phyloP scores from a whole-genome alignment of 257 asterid genomes.

The Verbena officinalis region DNA sequence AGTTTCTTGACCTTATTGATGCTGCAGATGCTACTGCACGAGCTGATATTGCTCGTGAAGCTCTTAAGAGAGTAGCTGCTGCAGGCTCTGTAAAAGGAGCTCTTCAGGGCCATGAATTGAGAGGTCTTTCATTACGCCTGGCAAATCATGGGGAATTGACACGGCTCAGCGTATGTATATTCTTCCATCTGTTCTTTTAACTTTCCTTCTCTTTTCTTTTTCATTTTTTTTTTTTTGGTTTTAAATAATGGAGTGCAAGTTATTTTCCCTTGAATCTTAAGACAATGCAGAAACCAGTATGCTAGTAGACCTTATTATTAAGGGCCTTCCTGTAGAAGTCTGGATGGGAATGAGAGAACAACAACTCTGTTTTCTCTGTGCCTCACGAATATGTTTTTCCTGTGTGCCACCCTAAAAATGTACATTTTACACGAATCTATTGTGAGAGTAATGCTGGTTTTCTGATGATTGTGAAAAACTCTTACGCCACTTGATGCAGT shows the following conservation, averaged over 20 bases:
- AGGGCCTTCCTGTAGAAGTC: no score
- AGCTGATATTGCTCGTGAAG: slow-evolving; percentile 97
- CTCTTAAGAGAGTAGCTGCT: slow-evolving; percentile 96
- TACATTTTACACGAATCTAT: no score
- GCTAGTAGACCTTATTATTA: no score
- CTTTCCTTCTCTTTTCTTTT: not conserved
- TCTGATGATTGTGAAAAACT: no score
- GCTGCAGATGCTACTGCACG: slow-evolving; percentile 99
- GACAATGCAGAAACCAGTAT: no score
- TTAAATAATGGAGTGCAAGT: no score
- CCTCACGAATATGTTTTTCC: not conserved
- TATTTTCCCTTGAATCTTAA: no score
- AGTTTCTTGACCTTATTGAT: slow-evolving; percentile 88
- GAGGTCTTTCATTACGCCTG: slow-evolving; percentile 93
- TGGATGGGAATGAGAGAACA: no score
- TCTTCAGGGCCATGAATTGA: slow-evolving; percentile 79
- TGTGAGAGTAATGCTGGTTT: no score
- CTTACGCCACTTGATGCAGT: no score
- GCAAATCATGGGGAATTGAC: slow-evolving; percentile 99
- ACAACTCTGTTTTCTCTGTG: not conserved
- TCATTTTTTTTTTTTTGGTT: no score
- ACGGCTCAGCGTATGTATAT: slow-evolving; percentile 79
- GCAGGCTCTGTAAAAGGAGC: slow-evolving; percentile 99
- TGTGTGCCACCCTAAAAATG: no score
- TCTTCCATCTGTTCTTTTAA: slow-evolving; percentile 6